Evolutionary conservation across 768 basidiomycete species (phyloP).

Genomic region (Symmetrospora coprosmae): DNA sequence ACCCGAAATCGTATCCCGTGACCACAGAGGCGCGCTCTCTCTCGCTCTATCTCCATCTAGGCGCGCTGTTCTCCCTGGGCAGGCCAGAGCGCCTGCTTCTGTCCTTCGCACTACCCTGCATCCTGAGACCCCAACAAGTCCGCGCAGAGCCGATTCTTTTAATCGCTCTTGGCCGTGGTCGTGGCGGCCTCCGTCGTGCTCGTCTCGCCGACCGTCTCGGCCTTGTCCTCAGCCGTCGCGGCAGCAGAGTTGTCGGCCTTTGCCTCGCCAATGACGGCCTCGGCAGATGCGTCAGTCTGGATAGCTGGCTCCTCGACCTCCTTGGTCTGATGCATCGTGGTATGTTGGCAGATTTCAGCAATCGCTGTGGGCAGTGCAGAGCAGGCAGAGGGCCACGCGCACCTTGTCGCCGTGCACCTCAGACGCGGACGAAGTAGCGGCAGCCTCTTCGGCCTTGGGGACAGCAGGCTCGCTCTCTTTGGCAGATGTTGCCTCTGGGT

Average conservation of each 20-base stretch:
- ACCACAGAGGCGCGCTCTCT: too few species aligned
- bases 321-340: conserved; percentile 1
- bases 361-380: neutral
- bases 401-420: conserved; percentile 15
- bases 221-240: conserved; percentile 4
- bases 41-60: too few species aligned
- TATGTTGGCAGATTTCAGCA: neutral
- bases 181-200: neutral
- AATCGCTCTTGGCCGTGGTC: too few species aligned
- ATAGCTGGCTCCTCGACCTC: neutral
- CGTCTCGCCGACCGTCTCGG: neutral
- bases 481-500: conserved; percentile 33
- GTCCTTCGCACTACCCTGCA: too few species aligned
- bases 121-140: too few species aligned
- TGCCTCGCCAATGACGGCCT: conserved; percentile 24
- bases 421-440: neutral
- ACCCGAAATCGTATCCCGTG: too few species aligned
- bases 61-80: too few species aligned
- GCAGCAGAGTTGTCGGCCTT: conserved; percentile 16
- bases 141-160: too few species aligned
- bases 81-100: too few species aligned
- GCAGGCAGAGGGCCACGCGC: neutral
- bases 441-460: conserved; percentile 35
- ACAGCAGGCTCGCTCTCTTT: conserved; percentile 29
- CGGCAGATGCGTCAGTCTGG: conserved; percentile 19